Evolutionary conservation across 495 filamentous ascomycete genomes (phyloP), one percentile per base, ranked within the genome.

Genomic region (Xylaria venustula): DNA sequence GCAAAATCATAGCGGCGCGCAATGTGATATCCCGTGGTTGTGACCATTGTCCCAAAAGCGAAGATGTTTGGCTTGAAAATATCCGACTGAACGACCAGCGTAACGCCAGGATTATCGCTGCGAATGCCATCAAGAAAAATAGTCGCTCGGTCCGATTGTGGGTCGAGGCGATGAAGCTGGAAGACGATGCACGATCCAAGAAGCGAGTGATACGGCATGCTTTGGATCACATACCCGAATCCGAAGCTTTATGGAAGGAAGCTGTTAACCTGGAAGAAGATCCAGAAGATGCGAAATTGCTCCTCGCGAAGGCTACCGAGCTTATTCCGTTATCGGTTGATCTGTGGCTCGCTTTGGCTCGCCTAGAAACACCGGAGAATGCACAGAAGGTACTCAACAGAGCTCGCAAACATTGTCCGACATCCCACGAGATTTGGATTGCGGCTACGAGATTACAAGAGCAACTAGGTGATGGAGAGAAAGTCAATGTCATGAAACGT

Each of bases 211-310:
- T 96, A 28, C 81, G 92, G 58, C 89, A 91, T 67, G 94, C 95
- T 22, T 80, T 98, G 44, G 87, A 97, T 68, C 86, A 93, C 65
- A 90, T 95, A 49, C 92, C 90, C 2, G 89, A 95, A 64, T 97
- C 93, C 0, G 92, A 97, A 25, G 87, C 88, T 28, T 83, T 99
- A 32, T 99, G 94, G 94, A 98, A 97, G 72, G 90, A 94, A 68
- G 88, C 92, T n/a, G 93, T 98, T 44, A 98, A 98, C 63, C 77
- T 97, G 41, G 93, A 97, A 67, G 92, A 97, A 58, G 88, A 94
- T 64, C 85, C 89, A 0, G 88, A 86, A 7, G 91, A 97, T 76
- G 94, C 93, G 7, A 83, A 87, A 60, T 77, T 98, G 30, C 81
- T 99, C 40, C 83, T 98, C 19, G 91, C 91, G 9, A 95, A 96